Conservation (phyloP, 352 stramenopile species). For the Globisporangium sylvaticum region DNA sequence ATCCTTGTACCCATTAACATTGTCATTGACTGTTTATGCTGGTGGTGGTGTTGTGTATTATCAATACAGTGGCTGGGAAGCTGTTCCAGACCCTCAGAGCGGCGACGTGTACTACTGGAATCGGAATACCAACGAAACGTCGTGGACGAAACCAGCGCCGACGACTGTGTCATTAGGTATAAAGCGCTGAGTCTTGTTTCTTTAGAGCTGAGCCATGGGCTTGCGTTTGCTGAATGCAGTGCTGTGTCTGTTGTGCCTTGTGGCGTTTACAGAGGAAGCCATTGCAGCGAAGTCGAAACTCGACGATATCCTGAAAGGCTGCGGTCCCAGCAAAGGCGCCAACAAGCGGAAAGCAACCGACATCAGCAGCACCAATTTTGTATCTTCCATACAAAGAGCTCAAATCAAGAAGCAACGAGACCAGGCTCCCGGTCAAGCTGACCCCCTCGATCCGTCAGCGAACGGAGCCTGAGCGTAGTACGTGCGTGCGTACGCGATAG, state of each 20-base stretch:
- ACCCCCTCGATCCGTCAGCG: not conserved
- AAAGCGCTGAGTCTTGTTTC: not conserved
- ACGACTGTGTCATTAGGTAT: constrained; percentile 53
- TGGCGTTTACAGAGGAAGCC: constrained; percentile 33
- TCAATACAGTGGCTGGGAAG: constrained; percentile 52
- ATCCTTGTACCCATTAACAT: not conserved
- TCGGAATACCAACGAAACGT: constrained; percentile 64
- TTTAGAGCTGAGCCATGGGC: not conserved
- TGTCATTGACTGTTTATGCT: not conserved
- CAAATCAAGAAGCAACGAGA: not conserved
- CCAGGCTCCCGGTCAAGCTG: not conserved
- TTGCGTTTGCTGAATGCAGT: not conserved
- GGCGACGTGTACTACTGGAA: constrained; percentile 76
- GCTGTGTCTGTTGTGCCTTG: not conserved
- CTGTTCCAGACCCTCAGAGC: constrained; percentile 49
- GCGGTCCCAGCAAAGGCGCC: constrained; percentile 16
- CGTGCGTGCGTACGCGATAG: not conserved
- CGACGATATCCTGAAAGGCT: constrained; percentile 48
- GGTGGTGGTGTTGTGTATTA: too few species aligned
- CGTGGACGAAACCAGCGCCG: constrained; percentile 51
- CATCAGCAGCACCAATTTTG: not conserved
- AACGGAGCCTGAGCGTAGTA: not conserved
- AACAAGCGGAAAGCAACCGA: not conserved
- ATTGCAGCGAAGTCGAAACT: constrained; percentile 59
- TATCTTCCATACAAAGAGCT: not conserved